phyloP scores from a whole-genome alignment of 345 rosid genomes.

The Raphanus raphanistrum region DNA sequence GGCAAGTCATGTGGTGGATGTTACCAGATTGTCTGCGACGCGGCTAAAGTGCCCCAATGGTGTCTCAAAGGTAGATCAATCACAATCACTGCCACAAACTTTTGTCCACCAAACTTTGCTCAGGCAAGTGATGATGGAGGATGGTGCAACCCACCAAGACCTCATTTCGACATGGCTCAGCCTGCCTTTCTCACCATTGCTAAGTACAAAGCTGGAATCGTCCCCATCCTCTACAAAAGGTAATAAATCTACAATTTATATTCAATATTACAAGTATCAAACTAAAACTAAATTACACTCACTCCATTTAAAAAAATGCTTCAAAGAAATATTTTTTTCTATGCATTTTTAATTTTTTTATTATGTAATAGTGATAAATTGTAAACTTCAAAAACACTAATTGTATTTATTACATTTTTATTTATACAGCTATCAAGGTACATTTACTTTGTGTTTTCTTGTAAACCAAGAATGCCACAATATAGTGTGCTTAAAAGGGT shows the following conservation, averaged over 20 bases:
- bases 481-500: no score
- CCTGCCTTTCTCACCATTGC: conserved; percentile 79
- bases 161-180: conserved; percentile 29
- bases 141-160: conserved; percentile 79
- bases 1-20: conserved; percentile 70
- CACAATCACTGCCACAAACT: conserved; percentile 73
- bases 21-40: conserved; percentile 62
- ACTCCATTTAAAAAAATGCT: no score
- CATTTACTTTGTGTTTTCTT: no score
- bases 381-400: no score
- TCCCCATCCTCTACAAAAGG: conserved; percentile 66
- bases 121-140: conserved; percentile 69
- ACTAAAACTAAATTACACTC: no score
- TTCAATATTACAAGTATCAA: no score
- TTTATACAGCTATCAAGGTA: no score
- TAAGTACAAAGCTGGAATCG: conserved; percentile 64
- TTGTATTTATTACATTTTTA: no score
- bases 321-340: no score
- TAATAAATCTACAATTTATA: conserved; percentile 5
- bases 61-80: conserved; percentile 59
- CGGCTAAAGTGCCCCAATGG: conserved; percentile 57
- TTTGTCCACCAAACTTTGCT: conserved; percentile 74
- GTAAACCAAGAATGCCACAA: no score
- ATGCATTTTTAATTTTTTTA: no score
- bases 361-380: no score